These are phyloP conservation scores for Pulveroboletus sp. DNA, from an alignment of 768 basidiomycete genomes.

Conservation along the genomic window DNA sequence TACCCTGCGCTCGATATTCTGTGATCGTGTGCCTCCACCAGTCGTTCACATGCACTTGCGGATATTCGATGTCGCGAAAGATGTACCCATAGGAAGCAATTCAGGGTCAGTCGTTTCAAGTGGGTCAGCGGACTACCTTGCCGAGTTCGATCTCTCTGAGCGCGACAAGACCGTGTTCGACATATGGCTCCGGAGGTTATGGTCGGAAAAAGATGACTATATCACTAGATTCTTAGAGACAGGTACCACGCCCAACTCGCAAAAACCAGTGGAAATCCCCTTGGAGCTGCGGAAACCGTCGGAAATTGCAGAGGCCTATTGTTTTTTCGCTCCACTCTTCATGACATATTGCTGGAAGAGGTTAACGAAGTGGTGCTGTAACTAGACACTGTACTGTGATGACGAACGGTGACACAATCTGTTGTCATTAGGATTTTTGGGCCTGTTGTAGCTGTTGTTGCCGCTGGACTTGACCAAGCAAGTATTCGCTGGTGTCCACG, in stretches of 20 bases:
- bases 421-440: conserved; percentile 12
- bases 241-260: conserved; percentile 39
- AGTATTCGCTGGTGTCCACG: conserved; percentile 77
- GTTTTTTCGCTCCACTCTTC: conserved; percentile 60
- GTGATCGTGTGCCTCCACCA: conserved; percentile 76
- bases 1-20: conserved; percentile 85
- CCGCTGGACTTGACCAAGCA: conserved; percentile 62
- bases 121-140: conserved; percentile 26
- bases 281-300: conserved; percentile 47
- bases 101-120: conserved; percentile 31
- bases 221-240: conserved; percentile 62
- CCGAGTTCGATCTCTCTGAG: conserved; percentile 49
- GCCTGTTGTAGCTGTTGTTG: conserved; percentile 46
- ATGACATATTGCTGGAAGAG: conserved; percentile 46
- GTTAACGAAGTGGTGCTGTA: conserved; percentile 25
- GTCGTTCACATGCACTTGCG: conserved; percentile 84
- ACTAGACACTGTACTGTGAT: conserved; percentile 9
- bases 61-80: conserved; percentile 60
- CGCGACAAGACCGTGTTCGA: conserved; percentile 69
- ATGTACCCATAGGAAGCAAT: conserved; percentile 67
- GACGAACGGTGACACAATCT: background rate
- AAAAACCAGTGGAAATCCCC: conserved; percentile 48
- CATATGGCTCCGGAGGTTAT: conserved; percentile 73
- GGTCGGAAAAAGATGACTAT: conserved; percentile 79
- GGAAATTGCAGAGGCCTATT: conserved; percentile 65